Conservation (phyloP, 164 flowering plant genomes). For the Cinnamomum chago region DNA sequence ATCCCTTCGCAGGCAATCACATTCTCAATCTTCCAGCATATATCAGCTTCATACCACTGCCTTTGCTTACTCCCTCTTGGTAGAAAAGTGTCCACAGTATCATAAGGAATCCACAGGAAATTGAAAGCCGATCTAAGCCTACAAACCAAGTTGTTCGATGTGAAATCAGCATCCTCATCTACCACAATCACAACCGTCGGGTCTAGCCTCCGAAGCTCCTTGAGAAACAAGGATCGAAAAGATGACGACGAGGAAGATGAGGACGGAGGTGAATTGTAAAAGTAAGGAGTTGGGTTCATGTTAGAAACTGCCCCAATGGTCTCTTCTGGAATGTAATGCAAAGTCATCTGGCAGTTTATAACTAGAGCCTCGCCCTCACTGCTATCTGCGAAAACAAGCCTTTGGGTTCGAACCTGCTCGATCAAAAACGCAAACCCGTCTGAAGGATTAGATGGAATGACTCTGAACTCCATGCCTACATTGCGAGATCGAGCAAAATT, state of each 20-base stretch:
- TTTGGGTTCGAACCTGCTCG: constrained; percentile 50
- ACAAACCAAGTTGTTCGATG: constrained; percentile 52
- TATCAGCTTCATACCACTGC: constrained; percentile 77
- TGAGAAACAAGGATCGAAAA: constrained; percentile 45
- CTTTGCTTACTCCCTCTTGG: constrained; percentile 67
- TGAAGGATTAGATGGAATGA: constrained; percentile 47
- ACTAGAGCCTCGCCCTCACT: constrained; percentile 53
- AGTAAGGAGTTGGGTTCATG: constrained; percentile 14
- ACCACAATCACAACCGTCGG: constrained; percentile 67
- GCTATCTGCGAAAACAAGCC: constrained; percentile 22
- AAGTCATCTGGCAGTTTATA: constrained; percentile 83
- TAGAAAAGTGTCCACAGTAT: constrained; percentile 70
- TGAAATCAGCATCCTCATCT: constrained; percentile 89
- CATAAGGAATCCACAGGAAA: constrained; percentile 86
- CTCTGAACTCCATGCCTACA: constrained; percentile 58
- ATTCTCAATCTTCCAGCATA: constrained; percentile 86
- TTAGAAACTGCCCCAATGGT: constrained; percentile 22
- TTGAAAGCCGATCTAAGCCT: constrained; percentile 78
- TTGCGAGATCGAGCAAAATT: constrained; percentile 73
- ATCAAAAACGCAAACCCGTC: constrained; percentile 68
- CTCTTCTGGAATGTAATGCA: constrained; percentile 74
- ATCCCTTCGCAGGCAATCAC: constrained; percentile 70
- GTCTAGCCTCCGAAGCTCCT: constrained; percentile 50
- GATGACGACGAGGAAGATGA: constrained; percentile 22
- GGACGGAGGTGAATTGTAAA: constrained; percentile 16